Base-by-base conservation (phyloP, 2,329 filamentous ascomycete genomes). In the Calonectria naviculata region DNA sequence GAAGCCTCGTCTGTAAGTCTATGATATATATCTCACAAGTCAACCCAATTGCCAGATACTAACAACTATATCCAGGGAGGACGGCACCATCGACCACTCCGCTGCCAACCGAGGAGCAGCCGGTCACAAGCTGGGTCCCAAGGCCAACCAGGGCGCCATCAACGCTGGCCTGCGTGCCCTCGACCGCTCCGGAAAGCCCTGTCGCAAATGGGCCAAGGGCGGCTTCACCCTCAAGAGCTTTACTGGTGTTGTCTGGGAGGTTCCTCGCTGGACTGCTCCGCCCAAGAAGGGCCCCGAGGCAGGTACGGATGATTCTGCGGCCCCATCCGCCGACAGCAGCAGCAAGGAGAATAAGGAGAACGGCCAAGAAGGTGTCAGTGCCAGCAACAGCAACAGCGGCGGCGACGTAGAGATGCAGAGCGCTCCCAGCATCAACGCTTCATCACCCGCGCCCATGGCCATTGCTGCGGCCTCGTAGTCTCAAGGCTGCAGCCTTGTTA, bases 71-170 rank as follows among this genome's bases (percentile, higher is more conserved):
- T 62, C 64, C 71, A 92, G 91, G 74, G 91, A 93, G 78, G 91
- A 92, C 77, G 90, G 90, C 34, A 87, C 88, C 34, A 87, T 90
- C 79, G 91, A 93, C 76, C 88, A 90, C 76, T 86, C 86, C 79
- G 80, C 85, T 72, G 83, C 84, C 76, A 82, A 83, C 71, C 85
- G 88, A 77, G 84, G 87, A 54, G 85, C 86, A 7, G 88, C 88
- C 66, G 87, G 88, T 62, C 94, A 96, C 84, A 97, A 97, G 83
- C 92, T 98, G 29, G 96, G 96, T 4, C 97, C 97, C 76, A 98
- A 98, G 84, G 96, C 96, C 63, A 98, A 98, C 82, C 94, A 96
- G 79, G 97, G 97, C 74, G 96, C 96, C 71, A 99, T 99, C 88
- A 99, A 99, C 81, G 97, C 97, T 66, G 94, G 95, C 64, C 92